A percentile compares a stretch with the other conserved stretches of the same genome.
Evolutionary conservation across 1,284 basidiomycete species (phyloP).

Genomic region (Porodaedalea pini): DNA sequence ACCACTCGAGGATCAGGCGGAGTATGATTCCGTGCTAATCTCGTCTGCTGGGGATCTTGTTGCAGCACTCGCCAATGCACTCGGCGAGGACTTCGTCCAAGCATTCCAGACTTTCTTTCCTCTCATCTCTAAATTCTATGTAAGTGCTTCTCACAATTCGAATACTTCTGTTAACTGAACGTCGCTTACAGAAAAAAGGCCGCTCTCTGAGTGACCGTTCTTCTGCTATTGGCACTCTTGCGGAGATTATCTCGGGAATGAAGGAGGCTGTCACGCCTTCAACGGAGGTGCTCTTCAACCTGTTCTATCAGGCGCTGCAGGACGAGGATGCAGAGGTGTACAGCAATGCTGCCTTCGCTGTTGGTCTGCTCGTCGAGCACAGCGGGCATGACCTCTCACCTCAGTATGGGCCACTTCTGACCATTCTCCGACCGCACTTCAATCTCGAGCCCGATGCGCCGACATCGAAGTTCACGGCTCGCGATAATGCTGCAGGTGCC

Average conservation of each 20-base stretch:
- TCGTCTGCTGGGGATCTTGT: constrained; percentile 95
- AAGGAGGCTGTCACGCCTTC: constrained; percentile 83
- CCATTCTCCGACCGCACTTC: constrained; percentile 83
- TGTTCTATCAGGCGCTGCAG: constrained; percentile 80
- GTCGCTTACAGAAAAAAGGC: constrained; percentile 61
- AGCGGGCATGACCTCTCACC: constrained; percentile 78
- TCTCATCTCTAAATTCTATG: constrained; percentile 90
- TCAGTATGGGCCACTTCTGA: constrained; percentile 81
- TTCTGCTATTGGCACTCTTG: constrained; percentile 89
- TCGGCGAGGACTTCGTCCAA: constrained; percentile 83
- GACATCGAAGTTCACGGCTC: constrained; percentile 74
- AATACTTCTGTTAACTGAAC: background rate
- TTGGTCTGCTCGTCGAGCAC: constrained; percentile 90
- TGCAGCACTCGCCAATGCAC: constrained; percentile 81
- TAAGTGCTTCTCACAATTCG: constrained; percentile 38
- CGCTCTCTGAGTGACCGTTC: constrained; percentile 90
- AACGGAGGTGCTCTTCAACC: constrained; percentile 79
- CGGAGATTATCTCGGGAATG: constrained; percentile 94
- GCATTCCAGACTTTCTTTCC: constrained; percentile 88
- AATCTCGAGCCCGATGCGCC: constrained; percentile 57
- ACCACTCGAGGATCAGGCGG: constrained; percentile 81
- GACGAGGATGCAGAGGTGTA: constrained; percentile 91
- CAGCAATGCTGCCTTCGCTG: constrained; percentile 94
- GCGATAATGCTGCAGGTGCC: constrained; percentile 95
- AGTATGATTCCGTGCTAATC: constrained; percentile 96